Base-by-base conservation (phyloP, 31 red algal species). In the Endocladia muricata region DNA sequence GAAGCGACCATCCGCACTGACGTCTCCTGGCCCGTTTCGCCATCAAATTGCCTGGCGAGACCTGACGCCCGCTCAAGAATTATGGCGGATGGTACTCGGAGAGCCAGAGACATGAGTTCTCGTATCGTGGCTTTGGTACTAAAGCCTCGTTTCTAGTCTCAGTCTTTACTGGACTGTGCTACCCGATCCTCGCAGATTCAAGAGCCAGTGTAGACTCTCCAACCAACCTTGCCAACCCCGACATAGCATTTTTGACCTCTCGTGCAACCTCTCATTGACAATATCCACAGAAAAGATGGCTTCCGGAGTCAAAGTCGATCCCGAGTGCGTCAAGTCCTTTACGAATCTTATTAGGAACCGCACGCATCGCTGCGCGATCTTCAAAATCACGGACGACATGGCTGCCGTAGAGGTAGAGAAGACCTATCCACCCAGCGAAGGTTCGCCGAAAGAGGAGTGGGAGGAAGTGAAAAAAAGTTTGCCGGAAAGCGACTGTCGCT, bases 291-390 rank as follows among this genome's bases (percentile, higher is more conserved):
- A 61, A 61, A 92, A 19, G 52, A 96, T 96, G 95, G 79, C 90
- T 58, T 98, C 95, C 6, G 95, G 95, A 51, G 87, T 98, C 3
- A 56, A 82, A 74, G 91, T 94, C 35, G 91, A 98, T 70, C 43
- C 58, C 32, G 70, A 82, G 69, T 85, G 81, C 62, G 76, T 87
- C 3, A n/a, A 49, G 30, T 34, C 64, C 32, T 91, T 90, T 65
- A 74, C 85, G 63, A 76, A 58, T 55, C 36, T 95, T n/a, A 69
- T 90, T 29, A 91, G 57, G 73, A 52, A 73, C 65, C 87, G 95
- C 65, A 70, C 85, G 66, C 74, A 77, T 68, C 95, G 91, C 7
- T 78, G 81, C 19, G 88, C 92, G 8, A 39, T 98, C 3, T 94
- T 94, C 65, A 88, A 83, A 41, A 89, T 98, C 30, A 85, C 77